phyloP scores from a whole-genome alignment of 805 yeast genomes.

The Scheffersomyces ergatensis region DNA sequence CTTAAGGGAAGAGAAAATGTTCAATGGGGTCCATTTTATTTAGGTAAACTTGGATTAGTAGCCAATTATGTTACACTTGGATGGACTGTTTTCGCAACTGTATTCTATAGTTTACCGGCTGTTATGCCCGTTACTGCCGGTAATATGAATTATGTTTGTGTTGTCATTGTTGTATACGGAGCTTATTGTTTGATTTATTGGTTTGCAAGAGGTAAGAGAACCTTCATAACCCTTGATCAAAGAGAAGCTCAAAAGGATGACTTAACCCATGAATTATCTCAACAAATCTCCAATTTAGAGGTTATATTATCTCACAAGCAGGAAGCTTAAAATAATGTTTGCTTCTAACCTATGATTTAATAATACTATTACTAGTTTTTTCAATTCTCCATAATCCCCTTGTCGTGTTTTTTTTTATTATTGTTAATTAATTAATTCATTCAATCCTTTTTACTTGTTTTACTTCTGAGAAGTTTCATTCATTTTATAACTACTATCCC shows the following conservation, averaged over 20 bases:
- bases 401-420: too few species aligned
- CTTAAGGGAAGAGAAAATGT: constrained; percentile 49
- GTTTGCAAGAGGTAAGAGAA: constrained; percentile 37
- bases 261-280: constrained; percentile 21
- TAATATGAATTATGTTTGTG: constrained; percentile 18
- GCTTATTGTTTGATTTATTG: constrained; percentile 50
- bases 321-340: too few species aligned
- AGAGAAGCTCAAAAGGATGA: constrained; percentile 17
- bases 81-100: constrained; percentile 59
- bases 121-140: constrained; percentile 21
- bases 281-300: constrained; percentile 21
- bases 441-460: too few species aligned
- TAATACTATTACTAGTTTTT: too few species aligned
- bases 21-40: constrained; percentile 65
- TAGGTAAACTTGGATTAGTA: constrained; percentile 52
- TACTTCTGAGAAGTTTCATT: too few species aligned
- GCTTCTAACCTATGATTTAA: too few species aligned
- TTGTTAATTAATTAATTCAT: too few species aligned
- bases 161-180: constrained; percentile 33
- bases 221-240: constrained; percentile 17
- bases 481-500: too few species aligned
- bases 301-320: constrained; percentile 11
- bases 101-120: constrained; percentile 63
- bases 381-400: too few species aligned
- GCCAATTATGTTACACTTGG: constrained; percentile 48